Percentiles rank a stretch among this genome's conserved stretches.
Conservation (phyloP, 768 basidiomycete genomes). For the Glaciozyma antarctica region DNA sequence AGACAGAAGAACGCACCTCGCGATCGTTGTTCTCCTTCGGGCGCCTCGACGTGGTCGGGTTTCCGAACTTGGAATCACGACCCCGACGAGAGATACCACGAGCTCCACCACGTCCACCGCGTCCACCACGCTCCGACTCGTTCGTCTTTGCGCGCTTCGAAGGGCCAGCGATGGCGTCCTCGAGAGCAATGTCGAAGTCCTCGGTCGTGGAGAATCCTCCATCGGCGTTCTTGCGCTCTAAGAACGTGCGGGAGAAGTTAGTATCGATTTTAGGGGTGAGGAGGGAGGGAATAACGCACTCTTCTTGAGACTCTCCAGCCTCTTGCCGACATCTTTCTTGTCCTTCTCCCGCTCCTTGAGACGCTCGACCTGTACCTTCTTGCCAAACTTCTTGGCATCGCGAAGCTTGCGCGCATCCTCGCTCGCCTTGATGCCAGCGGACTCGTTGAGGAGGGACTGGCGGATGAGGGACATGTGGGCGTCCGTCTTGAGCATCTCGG, state of each 20-base stretch:
- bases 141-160: constrained; percentile 46
- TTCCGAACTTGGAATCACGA: constrained; percentile 1
- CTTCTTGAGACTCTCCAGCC: constrained; percentile 59
- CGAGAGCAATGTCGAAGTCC: constrained; percentile 81
- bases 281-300: constrained; percentile 37
- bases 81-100: constrained; percentile 3
- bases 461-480: constrained; percentile 96
- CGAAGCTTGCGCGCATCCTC: constrained; percentile 86
- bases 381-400: constrained; percentile 95
- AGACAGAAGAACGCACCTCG: no score
- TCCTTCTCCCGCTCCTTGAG: constrained; percentile 75
- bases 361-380: constrained; percentile 92
- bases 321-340: constrained; percentile 85
- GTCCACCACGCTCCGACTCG: constrained; percentile 29
- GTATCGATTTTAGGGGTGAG: no score
- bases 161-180: constrained; percentile 75
- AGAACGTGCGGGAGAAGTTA: background rate
- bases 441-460: constrained; percentile 77
- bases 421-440: constrained; percentile 74
- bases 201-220: constrained; percentile 50
- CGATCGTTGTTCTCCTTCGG: constrained; percentile 10
- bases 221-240: constrained; percentile 76
- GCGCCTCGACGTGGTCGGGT: constrained; percentile 2
- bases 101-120: background rate
- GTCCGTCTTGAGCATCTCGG: constrained; percentile 97